Percentiles rank a stretch among this genome's conserved stretches.
Conservation (phyloP, 2,329 filamentous ascomycete genomes). For the Metarhizium anisopliae region DNA sequence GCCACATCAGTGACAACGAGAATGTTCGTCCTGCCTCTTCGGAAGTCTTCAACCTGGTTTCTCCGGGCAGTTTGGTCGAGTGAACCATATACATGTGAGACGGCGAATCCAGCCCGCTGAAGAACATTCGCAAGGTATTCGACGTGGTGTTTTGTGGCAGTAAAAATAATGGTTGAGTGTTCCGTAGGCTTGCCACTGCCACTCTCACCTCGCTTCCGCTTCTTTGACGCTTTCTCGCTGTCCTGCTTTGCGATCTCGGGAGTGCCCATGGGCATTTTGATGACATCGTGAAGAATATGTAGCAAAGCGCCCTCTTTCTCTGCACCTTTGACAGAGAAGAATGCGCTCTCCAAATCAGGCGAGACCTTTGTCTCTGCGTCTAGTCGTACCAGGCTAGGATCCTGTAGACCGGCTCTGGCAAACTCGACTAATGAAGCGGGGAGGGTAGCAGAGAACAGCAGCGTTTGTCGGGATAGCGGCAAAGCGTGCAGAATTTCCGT, state of each 20-base stretch:
- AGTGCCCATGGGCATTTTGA: constrained; percentile 71
- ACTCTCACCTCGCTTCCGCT: constrained; percentile 58
- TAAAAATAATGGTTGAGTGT: constrained; percentile 91
- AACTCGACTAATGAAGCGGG: constrained; percentile 95
- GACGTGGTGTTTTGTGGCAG: constrained; percentile 93
- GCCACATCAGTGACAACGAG: constrained; percentile 95
- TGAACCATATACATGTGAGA: constrained; percentile 90
- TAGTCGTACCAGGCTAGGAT: constrained; percentile 80
- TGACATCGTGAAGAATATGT: constrained; percentile 82
- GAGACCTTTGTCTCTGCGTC: constrained; percentile 96
- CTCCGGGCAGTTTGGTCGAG: constrained; percentile 90
- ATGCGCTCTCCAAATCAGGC: constrained; percentile 88
- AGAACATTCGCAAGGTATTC: constrained; percentile 84
- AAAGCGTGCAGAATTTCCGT: constrained; percentile 87
- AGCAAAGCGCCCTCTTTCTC: constrained; percentile 92
- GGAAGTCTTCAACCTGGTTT: constrained; percentile 85
- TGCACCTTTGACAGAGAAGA: constrained; percentile 84
- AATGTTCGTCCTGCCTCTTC: constrained; percentile 76
- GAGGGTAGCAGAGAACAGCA: constrained; percentile 91
- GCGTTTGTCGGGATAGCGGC: constrained; percentile 74
- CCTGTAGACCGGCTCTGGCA: constrained; percentile 83
- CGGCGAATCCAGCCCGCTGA: constrained; percentile 71
- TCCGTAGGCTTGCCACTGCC: constrained; percentile 62
- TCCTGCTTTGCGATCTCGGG: constrained; percentile 43
- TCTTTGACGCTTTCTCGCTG: constrained; percentile 47